A percentile compares a stretch with the other conserved stretches of the same genome.
Conservation (phyloP, 768 basidiomycete genomes). For the Favolaschia claudopus region DNA sequence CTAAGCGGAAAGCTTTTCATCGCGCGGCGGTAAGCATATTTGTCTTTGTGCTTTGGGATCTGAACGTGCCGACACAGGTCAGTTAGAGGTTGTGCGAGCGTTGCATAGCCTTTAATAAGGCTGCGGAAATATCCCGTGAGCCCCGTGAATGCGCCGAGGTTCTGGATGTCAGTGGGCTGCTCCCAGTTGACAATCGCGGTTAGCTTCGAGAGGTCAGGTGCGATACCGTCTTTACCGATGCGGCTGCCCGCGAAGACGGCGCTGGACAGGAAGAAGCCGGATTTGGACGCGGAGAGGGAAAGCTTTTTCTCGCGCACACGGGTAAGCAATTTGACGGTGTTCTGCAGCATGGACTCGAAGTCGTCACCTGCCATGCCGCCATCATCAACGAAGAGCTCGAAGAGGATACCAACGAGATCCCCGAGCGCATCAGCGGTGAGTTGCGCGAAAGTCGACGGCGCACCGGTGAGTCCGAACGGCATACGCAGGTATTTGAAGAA, state of each 20-base stretch:
- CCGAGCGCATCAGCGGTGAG: conserved; percentile 34
- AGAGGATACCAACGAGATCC: conserved; percentile 28
- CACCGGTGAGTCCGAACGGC: conserved; percentile 50
- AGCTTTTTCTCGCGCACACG: conserved; percentile 25
- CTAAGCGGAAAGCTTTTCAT: conserved; percentile 29
- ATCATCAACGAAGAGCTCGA: conserved; percentile 18
- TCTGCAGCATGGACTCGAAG: not conserved
- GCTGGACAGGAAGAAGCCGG: conserved; percentile 41
- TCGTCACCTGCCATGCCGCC: conserved; percentile 18
- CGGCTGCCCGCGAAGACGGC: conserved; percentile 42
- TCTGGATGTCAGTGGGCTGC: conserved; percentile 15
- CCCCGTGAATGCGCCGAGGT: conserved; percentile 16
- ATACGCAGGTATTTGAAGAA: conserved; percentile 42
- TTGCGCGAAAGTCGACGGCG: conserved; percentile 43
- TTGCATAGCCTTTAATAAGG: conserved; percentile 43
- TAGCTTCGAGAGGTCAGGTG: conserved; percentile 44
- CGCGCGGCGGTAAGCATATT: conserved; percentile 34
- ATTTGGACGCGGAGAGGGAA: conserved; percentile 22
- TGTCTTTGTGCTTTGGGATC: conserved; percentile 26
- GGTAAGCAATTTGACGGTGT: conserved; percentile 22
- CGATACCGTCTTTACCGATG: conserved; percentile 41
- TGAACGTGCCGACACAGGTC: conserved; percentile 34
- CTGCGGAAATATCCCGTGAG: conserved; percentile 39
- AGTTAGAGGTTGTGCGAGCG: conserved; percentile 38
- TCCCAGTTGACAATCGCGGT: conserved; percentile 46